These are phyloP conservation scores for Ustilago xerochloae DNA, from an alignment of 1,284 basidiomycete genomes.

Conservation along the genomic window DNA sequence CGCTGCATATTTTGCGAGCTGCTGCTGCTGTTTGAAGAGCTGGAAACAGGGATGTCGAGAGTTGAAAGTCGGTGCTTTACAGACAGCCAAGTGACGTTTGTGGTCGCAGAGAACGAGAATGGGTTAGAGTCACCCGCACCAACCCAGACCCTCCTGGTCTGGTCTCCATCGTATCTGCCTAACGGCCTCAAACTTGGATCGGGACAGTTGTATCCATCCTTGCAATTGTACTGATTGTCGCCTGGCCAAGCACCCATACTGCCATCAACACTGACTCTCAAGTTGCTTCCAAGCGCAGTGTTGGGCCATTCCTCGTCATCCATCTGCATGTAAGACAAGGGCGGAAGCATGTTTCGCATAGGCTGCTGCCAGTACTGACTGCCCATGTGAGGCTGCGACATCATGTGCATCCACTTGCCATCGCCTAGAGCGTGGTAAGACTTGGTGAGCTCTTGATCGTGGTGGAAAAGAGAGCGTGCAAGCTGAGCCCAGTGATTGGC, in stretches of 20 bases:
- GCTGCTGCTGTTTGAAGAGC: neutral
- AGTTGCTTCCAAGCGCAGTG: slow-evolving; percentile 22
- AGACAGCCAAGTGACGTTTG: slow-evolving; percentile 16
- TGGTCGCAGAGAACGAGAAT: slow-evolving; percentile 18
- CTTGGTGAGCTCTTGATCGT: slow-evolving; percentile 18
- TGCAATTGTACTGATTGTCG: slow-evolving; percentile 41
- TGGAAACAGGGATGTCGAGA: neutral
- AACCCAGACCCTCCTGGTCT: slow-evolving; percentile 23
- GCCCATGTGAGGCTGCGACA: slow-evolving; percentile 34
- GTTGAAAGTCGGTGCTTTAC: slow-evolving; percentile 19
- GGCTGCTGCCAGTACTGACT: slow-evolving; percentile 42
- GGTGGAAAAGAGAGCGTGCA: slow-evolving; percentile 10
- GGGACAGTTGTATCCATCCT: slow-evolving; percentile 35
- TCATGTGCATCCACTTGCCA: slow-evolving; percentile 35
- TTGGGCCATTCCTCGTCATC: slow-evolving; percentile 18
- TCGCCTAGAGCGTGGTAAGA: slow-evolving; percentile 16
- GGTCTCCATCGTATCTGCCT: slow-evolving; percentile 23
- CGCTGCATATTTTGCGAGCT: slow-evolving; percentile 1
- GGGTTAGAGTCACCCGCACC: slow-evolving; percentile 17
- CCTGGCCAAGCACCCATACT: slow-evolving; percentile 42
- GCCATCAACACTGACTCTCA: slow-evolving; percentile 23
- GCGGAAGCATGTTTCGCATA: slow-evolving; percentile 26
- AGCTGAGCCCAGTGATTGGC: slow-evolving; percentile 20
- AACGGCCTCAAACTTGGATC: slow-evolving; percentile 13
- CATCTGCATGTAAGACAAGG: slow-evolving; percentile 4